Base-by-base conservation (phyloP, 2,329 filamentous ascomycete genomes). In the Dactylellina leptospora region DNA sequence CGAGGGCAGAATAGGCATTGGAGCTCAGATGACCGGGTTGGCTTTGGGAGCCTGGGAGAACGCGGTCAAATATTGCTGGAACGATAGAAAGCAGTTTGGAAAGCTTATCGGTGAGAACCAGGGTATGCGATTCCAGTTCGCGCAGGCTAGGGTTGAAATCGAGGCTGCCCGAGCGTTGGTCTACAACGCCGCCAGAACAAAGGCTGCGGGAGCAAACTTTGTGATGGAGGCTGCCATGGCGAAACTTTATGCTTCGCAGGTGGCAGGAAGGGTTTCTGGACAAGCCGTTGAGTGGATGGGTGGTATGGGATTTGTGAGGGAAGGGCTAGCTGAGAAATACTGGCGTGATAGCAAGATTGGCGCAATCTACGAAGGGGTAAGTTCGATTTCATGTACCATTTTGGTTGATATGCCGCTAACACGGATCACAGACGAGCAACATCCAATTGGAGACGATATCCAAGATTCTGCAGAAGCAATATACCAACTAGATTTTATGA, bases 201-300 rank as follows among this genome's bases (percentile, higher is more conserved):
- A 97, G 90, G 95, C 99, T 82, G 91, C 92, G 0, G 95, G 95
- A 4, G 72, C 50, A 82, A 88, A 96, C 80, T 99, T 99, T 78
- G 93, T 97, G 77, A 87, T 86, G 80, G 95, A 99, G 78, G 95
- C 95, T 8, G 95, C 95, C 76, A 99, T 99, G 95, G 95, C 95
- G 59, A 99, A 99, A 84, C 85, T 99, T 61, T 96, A 90, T 80
- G 88, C 95, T 1, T 95, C 91, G 3, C 95, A 99, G 82, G 92
- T 99, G 28, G 95, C 95, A 0, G 90, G 91, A 18, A 88, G 87
- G 60, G 93, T 99, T 18, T 90, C 89, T 61, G 88, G 93, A 4
- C 85, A 90, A 51, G 95, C 93, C 0, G 87, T 99, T 25, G 95
- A 99, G 82, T 99, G 95, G 95, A 97, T 97, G 93, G 95, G 95